Conservation (phyloP, 148 eudicot genomes). For the Fallopia convolvulus region DNA sequence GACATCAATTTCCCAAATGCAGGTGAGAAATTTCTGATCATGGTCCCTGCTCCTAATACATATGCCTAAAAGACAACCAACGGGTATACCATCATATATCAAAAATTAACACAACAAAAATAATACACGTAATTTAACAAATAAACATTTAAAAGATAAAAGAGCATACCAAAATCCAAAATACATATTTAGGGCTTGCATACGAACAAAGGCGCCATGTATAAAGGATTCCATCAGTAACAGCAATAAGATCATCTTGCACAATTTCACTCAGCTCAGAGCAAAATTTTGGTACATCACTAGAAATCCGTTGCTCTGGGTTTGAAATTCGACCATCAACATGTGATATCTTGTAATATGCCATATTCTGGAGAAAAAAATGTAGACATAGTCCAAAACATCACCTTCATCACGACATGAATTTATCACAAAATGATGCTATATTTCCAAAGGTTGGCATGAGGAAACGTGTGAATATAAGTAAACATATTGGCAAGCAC, state of each 20-base stretch:
- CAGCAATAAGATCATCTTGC: conserved; percentile 93
- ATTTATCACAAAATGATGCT: background rate
- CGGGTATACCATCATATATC: background rate
- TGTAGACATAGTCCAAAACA: conserved; percentile 11
- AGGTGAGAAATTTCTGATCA: conserved; percentile 91
- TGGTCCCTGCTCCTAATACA: conserved; percentile 84
- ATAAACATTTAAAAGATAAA: background rate
- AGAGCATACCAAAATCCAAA: conserved; percentile 78
- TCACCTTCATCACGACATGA: background rate
- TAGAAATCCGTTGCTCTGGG: conserved; percentile 95
- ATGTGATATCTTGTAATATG: conserved; percentile 89
- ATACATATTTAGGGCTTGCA: conserved; percentile 92
- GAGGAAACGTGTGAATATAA: background rate
- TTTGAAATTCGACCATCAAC: conserved; percentile 89
- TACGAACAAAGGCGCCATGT: conserved; percentile 98
- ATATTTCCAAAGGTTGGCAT: background rate
- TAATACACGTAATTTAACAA: background rate
- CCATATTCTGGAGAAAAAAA: conserved; percentile 65
- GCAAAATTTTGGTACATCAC: conserved; percentile 92
- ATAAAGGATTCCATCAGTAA: conserved; percentile 84
- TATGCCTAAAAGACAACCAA: conserved; percentile 51
- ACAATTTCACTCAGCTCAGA: conserved; percentile 94
- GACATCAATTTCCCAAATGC: conserved; percentile 92
- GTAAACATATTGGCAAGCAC: background rate
- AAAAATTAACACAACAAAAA: background rate